Percentiles rank a stretch among this genome's conserved stretches.
Conservation (phyloP, 345 rosid genomes). For the Tarenaya hassleriana region DNA sequence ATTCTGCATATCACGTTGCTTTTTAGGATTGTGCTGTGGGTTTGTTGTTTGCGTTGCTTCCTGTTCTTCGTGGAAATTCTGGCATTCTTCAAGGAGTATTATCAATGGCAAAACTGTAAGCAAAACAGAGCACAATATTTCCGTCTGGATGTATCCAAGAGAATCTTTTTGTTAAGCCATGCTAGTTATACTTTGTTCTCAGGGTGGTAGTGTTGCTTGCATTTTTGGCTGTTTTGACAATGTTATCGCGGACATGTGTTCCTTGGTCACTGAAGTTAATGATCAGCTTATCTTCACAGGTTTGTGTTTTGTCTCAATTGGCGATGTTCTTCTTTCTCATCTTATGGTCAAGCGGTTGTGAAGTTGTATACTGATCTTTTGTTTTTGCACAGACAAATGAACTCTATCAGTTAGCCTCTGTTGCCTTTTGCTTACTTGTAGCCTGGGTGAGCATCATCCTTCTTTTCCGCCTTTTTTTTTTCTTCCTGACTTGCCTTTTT, state of each 20-base stretch:
- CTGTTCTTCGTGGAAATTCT: conserved; percentile 82
- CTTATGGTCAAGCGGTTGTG: no score
- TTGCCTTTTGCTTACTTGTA: conserved; percentile 94
- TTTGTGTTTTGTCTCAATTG: conserved; percentile 20
- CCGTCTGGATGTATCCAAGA: no score
- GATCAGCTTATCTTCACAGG: conserved; percentile 87
- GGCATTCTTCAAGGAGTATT: conserved; percentile 82
- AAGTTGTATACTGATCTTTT: no score
- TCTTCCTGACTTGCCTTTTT: no score
- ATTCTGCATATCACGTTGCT: no score
- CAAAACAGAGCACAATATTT: no score
- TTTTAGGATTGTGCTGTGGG: conserved; percentile 97
- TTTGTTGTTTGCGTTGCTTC: conserved; percentile 87
- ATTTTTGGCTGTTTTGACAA: conserved; percentile 63
- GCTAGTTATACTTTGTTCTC: conserved; percentile 25
- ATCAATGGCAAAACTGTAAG: conserved; percentile 82
- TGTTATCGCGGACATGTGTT: conserved; percentile 67
- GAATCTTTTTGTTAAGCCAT: no score
- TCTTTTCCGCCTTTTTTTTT: no score
- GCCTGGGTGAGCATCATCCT: conserved; percentile 76
- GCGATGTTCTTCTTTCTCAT: conserved; percentile 13
- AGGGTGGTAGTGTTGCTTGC: conserved; percentile 68
- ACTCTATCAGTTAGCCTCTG: conserved; percentile 93
- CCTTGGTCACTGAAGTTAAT: conserved; percentile 84
- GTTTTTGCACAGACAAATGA: conserved; percentile 78